Evolutionary conservation across 257 asterid species (phyloP).

Genomic region (Nicotiana undulata): DNA sequence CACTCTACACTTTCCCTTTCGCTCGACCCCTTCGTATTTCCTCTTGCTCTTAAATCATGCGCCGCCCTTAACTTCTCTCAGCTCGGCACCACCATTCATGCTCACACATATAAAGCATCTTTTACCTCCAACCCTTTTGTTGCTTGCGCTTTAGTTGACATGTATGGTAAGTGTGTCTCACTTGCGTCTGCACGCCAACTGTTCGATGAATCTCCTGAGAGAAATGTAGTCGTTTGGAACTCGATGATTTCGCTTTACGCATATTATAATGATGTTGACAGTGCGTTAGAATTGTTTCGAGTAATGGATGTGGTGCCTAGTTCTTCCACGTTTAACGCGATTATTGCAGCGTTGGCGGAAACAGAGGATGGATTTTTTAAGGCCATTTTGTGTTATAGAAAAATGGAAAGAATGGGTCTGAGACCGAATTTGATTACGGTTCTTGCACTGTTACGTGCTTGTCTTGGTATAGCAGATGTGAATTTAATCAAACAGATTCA

Average conservation of each 20-base stretch:
- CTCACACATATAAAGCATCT: constrained; percentile 18
- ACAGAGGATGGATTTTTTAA: constrained; percentile 20
- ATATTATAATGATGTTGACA: constrained; percentile 17
- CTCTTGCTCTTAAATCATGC: constrained; percentile 42
- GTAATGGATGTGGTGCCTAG: constrained; percentile 32
- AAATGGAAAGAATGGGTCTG: constrained; percentile 25
- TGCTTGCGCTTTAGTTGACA: constrained; percentile 30
- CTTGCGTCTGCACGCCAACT: constrained; percentile 25
- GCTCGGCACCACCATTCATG: constrained; percentile 32
- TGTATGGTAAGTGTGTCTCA: constrained; percentile 41
- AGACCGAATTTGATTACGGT: constrained; percentile 31
- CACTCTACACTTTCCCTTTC: constrained; percentile 26
- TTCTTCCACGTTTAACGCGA: constrained; percentile 29
- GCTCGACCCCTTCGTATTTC: constrained; percentile 38
- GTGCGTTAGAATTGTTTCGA: constrained; percentile 28
- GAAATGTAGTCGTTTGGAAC: constrained; percentile 44
- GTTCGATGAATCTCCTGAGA: constrained; percentile 31
- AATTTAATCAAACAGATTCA: constrained; percentile 38
- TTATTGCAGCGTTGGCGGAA: constrained; percentile 31
- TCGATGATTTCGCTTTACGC: constrained; percentile 35
- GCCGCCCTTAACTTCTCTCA: constrained; percentile 21
- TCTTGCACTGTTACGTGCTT: constrained; percentile 34
- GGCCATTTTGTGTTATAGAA: constrained; percentile 27
- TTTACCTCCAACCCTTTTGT: constrained; percentile 35
- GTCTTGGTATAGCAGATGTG: constrained; percentile 24